A percentile compares a stretch with the other conserved stretches of the same genome.
These are phyloP conservation scores for Ustilago sp. DNA, from an alignment of 1,284 basidiomycete species.

Conservation along the genomic window DNA sequence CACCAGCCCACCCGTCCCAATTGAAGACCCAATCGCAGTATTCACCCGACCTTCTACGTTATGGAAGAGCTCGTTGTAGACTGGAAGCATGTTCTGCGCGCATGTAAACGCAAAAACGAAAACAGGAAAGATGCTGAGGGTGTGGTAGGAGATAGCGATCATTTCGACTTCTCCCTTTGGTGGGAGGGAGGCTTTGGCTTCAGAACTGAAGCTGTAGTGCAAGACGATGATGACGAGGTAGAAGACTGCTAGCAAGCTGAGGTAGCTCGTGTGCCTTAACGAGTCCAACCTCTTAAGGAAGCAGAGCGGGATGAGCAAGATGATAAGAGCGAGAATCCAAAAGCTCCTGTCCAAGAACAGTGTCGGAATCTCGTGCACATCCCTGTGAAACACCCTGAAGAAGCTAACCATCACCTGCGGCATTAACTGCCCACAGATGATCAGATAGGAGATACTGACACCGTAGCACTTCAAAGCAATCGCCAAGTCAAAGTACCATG, in stretches of 20 bases:
- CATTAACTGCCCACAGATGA: slow-evolving; percentile 75
- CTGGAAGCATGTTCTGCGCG: slow-evolving; percentile 73
- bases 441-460: slow-evolving; percentile 85
- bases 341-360: slow-evolving; percentile 77
- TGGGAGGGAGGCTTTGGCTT: slow-evolving; percentile 49
- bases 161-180: slow-evolving; percentile 52
- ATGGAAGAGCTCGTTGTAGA: slow-evolving; percentile 88
- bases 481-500: slow-evolving; percentile 88
- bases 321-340: slow-evolving; percentile 86
- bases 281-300: slow-evolving; percentile 83
- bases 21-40: slow-evolving; percentile 84
- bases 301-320: slow-evolving; percentile 84
- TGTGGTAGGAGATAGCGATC: slow-evolving; percentile 74
- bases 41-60: slow-evolving; percentile 89
- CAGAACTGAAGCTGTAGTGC: slow-evolving; percentile 55
- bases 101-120: slow-evolving; percentile 83
- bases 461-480: slow-evolving; percentile 83
- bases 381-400: slow-evolving; percentile 66
- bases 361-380: slow-evolving; percentile 50
- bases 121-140: slow-evolving; percentile 83
- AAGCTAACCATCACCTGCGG: slow-evolving; percentile 90
- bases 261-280: slow-evolving; percentile 80
- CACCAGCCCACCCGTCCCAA: slow-evolving; percentile 74
- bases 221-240: slow-evolving; percentile 70
- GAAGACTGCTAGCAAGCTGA: slow-evolving; percentile 83